Conservation (phyloP, 2,329 filamentous ascomycete genomes). For the Sporothrix globosa region DNA sequence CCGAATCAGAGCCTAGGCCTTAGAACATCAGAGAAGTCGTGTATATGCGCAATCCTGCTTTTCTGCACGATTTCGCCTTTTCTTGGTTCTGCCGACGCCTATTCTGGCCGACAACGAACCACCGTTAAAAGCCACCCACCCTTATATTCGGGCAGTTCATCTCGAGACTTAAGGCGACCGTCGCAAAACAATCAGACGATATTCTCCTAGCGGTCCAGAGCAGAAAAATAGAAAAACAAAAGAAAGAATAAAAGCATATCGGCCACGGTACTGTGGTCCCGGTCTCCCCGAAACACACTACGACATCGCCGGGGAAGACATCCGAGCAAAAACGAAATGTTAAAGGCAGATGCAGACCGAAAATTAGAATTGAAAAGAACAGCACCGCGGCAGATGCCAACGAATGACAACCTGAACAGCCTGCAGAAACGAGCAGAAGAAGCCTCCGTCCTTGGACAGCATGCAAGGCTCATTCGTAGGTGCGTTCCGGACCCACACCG, state of each 20-base stretch:
- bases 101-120: conserved; percentile 5
- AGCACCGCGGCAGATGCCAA: neutral
- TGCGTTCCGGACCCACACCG: neutral
- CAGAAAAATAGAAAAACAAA: too few species aligned
- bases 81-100: conserved; percentile 1
- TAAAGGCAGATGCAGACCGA: neutral
- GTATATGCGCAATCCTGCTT: neutral
- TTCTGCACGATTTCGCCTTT: conserved; percentile 7
- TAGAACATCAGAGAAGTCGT: conserved; percentile 8
- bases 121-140: neutral
- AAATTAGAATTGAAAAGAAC: neutral
- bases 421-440: neutral
- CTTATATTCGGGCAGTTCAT: neutral
- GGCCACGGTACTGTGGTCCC: neutral
- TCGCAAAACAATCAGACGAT: conserved; percentile 9
- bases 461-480: neutral
- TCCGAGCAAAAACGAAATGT: neutral
- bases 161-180: neutral
- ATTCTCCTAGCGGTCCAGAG: neutral
- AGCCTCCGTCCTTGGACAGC: neutral
- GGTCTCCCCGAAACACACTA: neutral
- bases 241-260: neutral
- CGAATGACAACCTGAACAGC: neutral
- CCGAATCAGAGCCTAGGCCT: neutral
- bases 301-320: neutral